These are phyloP conservation scores for Ustilago nuda DNA, from an alignment of 1,284 basidiomycete genomes.

Conservation along the genomic window DNA sequence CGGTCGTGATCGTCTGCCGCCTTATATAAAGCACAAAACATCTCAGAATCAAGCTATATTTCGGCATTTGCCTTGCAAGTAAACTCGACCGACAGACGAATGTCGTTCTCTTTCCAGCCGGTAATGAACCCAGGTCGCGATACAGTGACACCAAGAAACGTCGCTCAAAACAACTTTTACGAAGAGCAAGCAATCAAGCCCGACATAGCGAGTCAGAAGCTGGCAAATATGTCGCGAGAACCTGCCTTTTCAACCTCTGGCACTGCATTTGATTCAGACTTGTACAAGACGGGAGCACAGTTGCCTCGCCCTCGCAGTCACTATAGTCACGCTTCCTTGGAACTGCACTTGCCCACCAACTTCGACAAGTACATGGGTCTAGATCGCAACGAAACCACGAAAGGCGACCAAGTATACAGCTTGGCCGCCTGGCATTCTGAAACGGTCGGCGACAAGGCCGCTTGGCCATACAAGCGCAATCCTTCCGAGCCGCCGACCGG, in stretches of 20 bases:
- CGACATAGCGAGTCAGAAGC: slow-evolving; percentile 1
- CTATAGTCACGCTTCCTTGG: slow-evolving; percentile 5
- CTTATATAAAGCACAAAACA: not conserved
- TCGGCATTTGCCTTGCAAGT: not conserved
- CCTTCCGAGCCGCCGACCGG: slow-evolving; percentile 1
- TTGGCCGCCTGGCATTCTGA: slow-evolving; percentile 6
- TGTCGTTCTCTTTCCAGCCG: slow-evolving; percentile 17
- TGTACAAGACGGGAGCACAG: slow-evolving; percentile 11
- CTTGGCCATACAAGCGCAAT: slow-evolving; percentile 16
- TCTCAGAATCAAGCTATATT: no score
- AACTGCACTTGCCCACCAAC: slow-evolving; percentile 7
- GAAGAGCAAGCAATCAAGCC: not conserved
- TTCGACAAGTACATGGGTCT: slow-evolving; percentile 6
- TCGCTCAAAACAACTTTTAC: not conserved
- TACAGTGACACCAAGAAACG: not conserved
- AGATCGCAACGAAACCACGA: not conserved
- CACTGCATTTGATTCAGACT: slow-evolving; percentile 12
- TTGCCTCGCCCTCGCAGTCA: slow-evolving; percentile 1
- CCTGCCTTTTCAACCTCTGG: slow-evolving; percentile 1
- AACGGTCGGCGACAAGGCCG: not conserved
- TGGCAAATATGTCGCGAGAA: slow-evolving; percentile 16
- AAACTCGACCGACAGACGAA: not conserved
- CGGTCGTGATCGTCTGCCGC: not conserved
- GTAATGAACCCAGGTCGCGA: not conserved
- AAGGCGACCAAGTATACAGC: not conserved